Conservation (phyloP, 2,329 filamentous ascomycete genomes). For the Endocalyx cinctus region DNA sequence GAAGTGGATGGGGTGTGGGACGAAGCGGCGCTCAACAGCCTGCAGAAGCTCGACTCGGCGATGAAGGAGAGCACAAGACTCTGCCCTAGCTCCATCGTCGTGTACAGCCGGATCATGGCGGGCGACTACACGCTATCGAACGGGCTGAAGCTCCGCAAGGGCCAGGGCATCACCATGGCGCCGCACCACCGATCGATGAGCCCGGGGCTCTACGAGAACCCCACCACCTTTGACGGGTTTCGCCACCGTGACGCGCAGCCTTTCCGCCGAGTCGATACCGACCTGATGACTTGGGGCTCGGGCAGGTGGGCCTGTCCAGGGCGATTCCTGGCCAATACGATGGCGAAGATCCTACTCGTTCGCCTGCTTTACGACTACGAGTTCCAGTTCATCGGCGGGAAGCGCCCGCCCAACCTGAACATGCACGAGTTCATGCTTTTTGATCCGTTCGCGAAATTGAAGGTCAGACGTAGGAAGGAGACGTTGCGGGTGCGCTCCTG, state of each 20-base stretch:
- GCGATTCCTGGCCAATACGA: constrained; percentile 8
- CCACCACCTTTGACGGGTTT: constrained; percentile 5
- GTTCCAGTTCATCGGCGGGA: constrained; percentile 8
- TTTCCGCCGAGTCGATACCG: constrained; percentile 8
- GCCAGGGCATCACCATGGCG: constrained; percentile 7
- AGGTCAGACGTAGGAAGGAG: constrained; percentile 12
- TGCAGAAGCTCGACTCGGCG: constrained; percentile 10
- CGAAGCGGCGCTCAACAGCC: constrained; percentile 2
- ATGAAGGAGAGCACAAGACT: constrained; percentile 8
- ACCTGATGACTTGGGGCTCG: constrained; percentile 12
- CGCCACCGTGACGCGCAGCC: constrained; percentile 9
- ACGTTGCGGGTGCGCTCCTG: background rate
- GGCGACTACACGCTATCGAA: constrained; percentile 5
- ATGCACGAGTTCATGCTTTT: constrained; percentile 10
- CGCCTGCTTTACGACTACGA: constrained; percentile 11
- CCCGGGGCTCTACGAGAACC: constrained; percentile 4
- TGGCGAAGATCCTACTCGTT: constrained; percentile 11
- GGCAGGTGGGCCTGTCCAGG: constrained; percentile 11
- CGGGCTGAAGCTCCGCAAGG: constrained; percentile 2
- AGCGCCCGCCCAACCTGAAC: constrained; percentile 1
- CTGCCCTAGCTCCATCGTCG: constrained; percentile 5
- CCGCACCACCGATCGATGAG: constrained; percentile 1
- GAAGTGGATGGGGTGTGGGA: constrained; percentile 3
- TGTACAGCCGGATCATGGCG: constrained; percentile 11
- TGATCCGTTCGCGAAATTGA: constrained; percentile 6